Percentiles rank a stretch among this genome's conserved stretches.
These are phyloP conservation scores for Diaporthe sp. DNA, from an alignment of 2,329 filamentous ascomycete species.

Conservation along the genomic window DNA sequence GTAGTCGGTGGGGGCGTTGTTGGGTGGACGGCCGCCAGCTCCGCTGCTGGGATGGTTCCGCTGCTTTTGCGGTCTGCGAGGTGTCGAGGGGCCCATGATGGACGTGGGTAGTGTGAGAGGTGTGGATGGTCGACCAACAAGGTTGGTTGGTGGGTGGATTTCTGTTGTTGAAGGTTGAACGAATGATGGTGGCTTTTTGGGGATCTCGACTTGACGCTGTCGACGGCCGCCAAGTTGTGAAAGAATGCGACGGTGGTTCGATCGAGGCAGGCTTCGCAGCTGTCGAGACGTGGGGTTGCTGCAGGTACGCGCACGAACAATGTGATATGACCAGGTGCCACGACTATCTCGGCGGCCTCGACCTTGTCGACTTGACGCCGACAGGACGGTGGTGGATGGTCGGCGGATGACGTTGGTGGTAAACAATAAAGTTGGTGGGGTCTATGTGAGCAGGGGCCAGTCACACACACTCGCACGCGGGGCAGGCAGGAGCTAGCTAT, in stretches of 20 bases:
- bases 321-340: neutral
- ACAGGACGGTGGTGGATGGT: neutral
- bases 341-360: neutral
- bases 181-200: neutral
- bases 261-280: neutral
- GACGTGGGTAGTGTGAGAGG: neutral
- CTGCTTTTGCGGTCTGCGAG: conserved; percentile 40
- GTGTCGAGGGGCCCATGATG: conserved; percentile 13
- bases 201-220: neutral
- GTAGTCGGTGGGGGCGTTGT: conserved; percentile 66
- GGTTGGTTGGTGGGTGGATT: neutral
- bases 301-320: neutral
- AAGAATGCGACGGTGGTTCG: neutral
- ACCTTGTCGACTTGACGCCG: conserved; percentile 16
- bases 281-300: neutral
- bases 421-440: conserved; percentile 18
- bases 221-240: neutral
- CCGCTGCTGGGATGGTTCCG: conserved; percentile 47
- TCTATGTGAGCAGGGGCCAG: neutral
- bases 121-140: neutral
- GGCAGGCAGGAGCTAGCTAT: conserved; percentile 11
- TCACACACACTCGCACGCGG: neutral
- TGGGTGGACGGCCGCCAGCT: neutral
- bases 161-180: neutral
- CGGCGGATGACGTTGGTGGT: neutral